Conservation (phyloP, 2,329 filamentous ascomycete species). For the Nannizzia gypsea region DNA sequence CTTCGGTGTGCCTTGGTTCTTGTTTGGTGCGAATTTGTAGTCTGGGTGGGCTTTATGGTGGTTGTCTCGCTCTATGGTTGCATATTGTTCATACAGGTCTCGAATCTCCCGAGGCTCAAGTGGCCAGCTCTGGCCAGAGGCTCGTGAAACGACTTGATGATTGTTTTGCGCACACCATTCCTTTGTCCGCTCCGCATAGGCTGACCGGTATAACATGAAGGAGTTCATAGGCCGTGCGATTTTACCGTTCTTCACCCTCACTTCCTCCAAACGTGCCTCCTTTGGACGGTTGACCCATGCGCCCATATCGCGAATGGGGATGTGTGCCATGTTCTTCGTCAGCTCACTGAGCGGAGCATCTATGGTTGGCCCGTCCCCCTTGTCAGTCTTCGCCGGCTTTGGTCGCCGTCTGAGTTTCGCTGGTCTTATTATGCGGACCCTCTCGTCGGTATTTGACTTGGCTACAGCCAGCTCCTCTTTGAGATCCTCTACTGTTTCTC, state of each 20-base stretch:
- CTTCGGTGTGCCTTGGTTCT: constrained; percentile 35
- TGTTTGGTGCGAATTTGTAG: constrained; percentile 89
- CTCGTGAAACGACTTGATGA: constrained; percentile 79
- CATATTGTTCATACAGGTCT: constrained; percentile 64
- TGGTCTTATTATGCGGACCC: constrained; percentile 14
- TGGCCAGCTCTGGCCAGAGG: constrained; percentile 80
- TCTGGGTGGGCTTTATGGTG: constrained; percentile 74
- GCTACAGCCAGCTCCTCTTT: background rate
- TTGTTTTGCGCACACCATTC: constrained; percentile 73
- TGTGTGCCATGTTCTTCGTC: constrained; percentile 21
- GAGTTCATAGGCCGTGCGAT: constrained; percentile 92
- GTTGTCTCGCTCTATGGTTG: constrained; percentile 69
- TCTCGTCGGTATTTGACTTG: constrained; percentile 7
- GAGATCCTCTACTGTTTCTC: background rate
- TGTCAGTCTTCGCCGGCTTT: constrained; percentile 13
- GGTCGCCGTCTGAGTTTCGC: constrained; percentile 15
- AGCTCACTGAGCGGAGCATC: constrained; percentile 16
- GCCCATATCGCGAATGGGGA: constrained; percentile 66
- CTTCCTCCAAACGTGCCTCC: constrained; percentile 56
- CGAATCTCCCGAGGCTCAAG: constrained; percentile 63
- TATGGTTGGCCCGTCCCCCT: constrained; percentile 9
- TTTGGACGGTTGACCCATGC: constrained; percentile 62
- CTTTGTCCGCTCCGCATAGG: constrained; percentile 79
- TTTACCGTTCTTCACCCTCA: constrained; percentile 59
- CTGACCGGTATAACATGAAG: constrained; percentile 94